Evolutionary conservation across 345 rosid genomes (phyloP).

Genomic region (Eutrema yunnanense): DNA sequence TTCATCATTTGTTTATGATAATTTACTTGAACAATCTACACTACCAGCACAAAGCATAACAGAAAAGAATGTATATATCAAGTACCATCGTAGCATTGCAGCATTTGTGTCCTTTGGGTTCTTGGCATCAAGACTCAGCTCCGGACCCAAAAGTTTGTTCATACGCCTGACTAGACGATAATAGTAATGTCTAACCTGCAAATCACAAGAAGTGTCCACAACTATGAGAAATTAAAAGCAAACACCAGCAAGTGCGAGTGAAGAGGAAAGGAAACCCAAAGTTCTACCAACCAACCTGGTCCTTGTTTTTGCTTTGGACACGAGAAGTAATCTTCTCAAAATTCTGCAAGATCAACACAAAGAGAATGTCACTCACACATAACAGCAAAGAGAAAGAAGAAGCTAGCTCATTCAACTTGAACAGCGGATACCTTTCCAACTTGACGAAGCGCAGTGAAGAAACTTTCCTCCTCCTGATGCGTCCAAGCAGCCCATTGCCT

Average conservation of each 20-base stretch:
- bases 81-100: constrained; percentile 98
- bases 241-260: neutral
- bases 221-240: constrained; percentile 6
- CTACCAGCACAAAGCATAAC: neutral
- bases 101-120: constrained; percentile 98
- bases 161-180: constrained; percentile 96
- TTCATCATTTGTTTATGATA: neutral
- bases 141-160: constrained; percentile 96
- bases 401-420: neutral
- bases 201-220: constrained; percentile 7
- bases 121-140: constrained; percentile 87
- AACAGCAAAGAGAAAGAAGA: neutral
- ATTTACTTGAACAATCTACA: constrained; percentile 2
- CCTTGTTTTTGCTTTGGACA: constrained; percentile 97
- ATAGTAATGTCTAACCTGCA: constrained; percentile 98
- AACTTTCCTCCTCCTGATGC: constrained; percentile 94
- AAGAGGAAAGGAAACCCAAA: neutral
- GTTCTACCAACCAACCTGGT: constrained; percentile 58
- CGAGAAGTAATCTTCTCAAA: constrained; percentile 96
- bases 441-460: constrained; percentile 96
- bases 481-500: constrained; percentile 99
- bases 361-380: neutral
- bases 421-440: constrained; percentile 76
- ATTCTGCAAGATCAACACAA: constrained; percentile 51
- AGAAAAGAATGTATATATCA: neutral